phyloP scores from a whole-genome alignment of 805 yeast genomes.

The Kodamaea leandrae region DNA sequence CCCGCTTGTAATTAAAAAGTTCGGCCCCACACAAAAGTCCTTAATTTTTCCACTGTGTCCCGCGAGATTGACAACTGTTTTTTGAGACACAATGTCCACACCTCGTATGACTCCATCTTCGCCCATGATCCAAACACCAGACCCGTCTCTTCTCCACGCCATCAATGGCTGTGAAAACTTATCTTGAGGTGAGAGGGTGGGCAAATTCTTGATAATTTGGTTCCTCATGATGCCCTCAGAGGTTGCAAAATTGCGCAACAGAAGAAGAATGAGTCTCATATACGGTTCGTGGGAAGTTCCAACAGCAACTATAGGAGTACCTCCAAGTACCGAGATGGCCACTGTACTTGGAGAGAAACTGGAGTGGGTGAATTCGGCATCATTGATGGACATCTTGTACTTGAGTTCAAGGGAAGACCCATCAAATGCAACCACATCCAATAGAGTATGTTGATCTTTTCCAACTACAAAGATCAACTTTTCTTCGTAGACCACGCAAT shows the following conservation, averaged over 20 bases:
- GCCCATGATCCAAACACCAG: slow-evolving; percentile 65
- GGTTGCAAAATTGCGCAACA: slow-evolving; percentile 33
- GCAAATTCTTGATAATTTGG: slow-evolving; percentile 30
- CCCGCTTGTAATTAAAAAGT: slow-evolving; percentile 49
- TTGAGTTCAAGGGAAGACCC: slow-evolving; percentile 11
- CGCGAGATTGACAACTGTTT: slow-evolving; percentile 30
- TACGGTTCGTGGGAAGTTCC: slow-evolving; percentile 79
- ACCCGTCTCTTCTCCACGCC: slow-evolving; percentile 36
- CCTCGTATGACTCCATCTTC: slow-evolving; percentile 70
- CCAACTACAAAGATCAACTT: slow-evolving; percentile 51
- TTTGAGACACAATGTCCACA: slow-evolving; percentile 42
- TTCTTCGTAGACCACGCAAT: slow-evolving; percentile 25
- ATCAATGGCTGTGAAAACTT: slow-evolving; percentile 55
- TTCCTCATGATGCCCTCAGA: slow-evolving; percentile 20
- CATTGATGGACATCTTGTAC: slow-evolving; percentile 59
- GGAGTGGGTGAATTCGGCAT: slow-evolving; percentile 66
- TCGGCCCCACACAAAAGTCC: slow-evolving; percentile 30
- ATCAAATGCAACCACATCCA: slow-evolving; percentile 40
- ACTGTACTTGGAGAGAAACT: slow-evolving; percentile 59
- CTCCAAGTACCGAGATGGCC: slow-evolving; percentile 14
- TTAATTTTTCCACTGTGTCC: slow-evolving; percentile 51
- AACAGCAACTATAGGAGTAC: slow-evolving; percentile 45
- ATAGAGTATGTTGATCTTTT: slow-evolving; percentile 56
- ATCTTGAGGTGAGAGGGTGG: slow-evolving; percentile 64
- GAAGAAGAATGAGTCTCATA: slow-evolving; percentile 61